Evolutionary conservation across 257 asterid genomes (phyloP).

Genomic region (Avicennia marina): DNA sequence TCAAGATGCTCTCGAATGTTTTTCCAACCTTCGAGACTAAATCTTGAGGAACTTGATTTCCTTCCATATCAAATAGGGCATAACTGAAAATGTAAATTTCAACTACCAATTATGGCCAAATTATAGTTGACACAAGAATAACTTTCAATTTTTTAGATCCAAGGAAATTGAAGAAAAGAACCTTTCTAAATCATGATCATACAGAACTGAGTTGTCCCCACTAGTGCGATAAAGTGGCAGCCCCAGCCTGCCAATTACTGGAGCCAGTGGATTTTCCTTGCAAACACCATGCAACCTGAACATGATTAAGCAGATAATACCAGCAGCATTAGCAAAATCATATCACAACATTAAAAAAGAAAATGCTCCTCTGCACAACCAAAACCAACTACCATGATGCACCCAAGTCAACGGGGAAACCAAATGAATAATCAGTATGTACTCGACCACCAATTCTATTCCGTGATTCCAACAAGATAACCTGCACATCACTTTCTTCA

Average conservation of each 20-base stretch:
- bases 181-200: constrained; percentile 99
- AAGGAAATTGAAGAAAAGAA: constrained; percentile 17
- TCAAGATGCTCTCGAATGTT: constrained; percentile 77
- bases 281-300: constrained; percentile 95
- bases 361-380: not conserved
- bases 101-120: not conserved
- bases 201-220: constrained; percentile 93
- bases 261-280: constrained; percentile 92
- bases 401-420: constrained; percentile 97
- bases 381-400: constrained; percentile 83
- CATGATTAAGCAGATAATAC: constrained; percentile 11
- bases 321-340: not conserved
- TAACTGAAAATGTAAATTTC: constrained; percentile 45
- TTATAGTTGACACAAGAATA: not conserved
- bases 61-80: constrained; percentile 88
- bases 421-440: constrained; percentile 88
- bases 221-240: constrained; percentile 95
- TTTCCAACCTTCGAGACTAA: constrained; percentile 82
- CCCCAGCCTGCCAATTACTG: constrained; percentile 86
- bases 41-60: constrained; percentile 89
- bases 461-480: constrained; percentile 84
- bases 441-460: constrained; percentile 97
- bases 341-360: not conserved
- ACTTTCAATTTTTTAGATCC: not conserved
- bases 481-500: constrained; percentile 35